Base-by-base conservation (phyloP, 768 basidiomycete species). In the Kwoniella dejecticola region DNA sequence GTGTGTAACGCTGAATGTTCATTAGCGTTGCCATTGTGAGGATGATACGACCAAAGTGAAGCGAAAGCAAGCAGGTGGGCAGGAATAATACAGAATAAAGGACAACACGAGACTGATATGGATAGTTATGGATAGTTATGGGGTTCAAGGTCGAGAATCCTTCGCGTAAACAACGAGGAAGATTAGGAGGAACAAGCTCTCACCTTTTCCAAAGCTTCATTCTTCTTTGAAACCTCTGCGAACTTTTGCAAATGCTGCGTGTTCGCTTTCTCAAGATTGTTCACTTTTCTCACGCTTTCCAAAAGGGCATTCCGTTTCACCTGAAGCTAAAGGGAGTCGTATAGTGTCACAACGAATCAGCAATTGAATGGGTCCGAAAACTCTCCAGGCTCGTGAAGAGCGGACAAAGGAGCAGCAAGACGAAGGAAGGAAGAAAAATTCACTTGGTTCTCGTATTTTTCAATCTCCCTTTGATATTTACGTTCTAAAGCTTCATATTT, bases 401-500 rank as follows among this genome's bases (percentile, higher is more conserved):
- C n/a, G n/a, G n/a, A n/a, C n/a, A n/a, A n/a, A n/a, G n/a, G n/a
- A n/a, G n/a, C n/a, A n/a, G n/a, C n/a, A n/a, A n/a, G n/a, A n/a
- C n/a, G n/a, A n/a, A n/a, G n/a, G n/a, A n/a, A n/a, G n/a, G n/a
- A n/a, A n/a, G 7, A 36, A 36, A 7, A 31, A 62, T 72, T 56
- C 49, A 72, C 76, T 54, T 75, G 72, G 15, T 58, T 63, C 38
- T 75, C 63, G 15, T 57, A 69, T 56, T 63, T 58, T 26, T 72
- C 67, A 40, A 69, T 67, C 36, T 71, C 72, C 21, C 67, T 54
- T 24, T 64, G 58, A 26, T 63, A 57, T 49, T 74, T 74, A 38
- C 64, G 59, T 53, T 71, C 70, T 41, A 76, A 44, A 36, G 88
- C 89, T 80, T 94, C 92, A 74, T 94, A 91, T 62, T 88, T 82